Evolutionary conservation across 1,139 yeast species (phyloP).

Genomic region (Magnusiomyces fungicola): DNA sequence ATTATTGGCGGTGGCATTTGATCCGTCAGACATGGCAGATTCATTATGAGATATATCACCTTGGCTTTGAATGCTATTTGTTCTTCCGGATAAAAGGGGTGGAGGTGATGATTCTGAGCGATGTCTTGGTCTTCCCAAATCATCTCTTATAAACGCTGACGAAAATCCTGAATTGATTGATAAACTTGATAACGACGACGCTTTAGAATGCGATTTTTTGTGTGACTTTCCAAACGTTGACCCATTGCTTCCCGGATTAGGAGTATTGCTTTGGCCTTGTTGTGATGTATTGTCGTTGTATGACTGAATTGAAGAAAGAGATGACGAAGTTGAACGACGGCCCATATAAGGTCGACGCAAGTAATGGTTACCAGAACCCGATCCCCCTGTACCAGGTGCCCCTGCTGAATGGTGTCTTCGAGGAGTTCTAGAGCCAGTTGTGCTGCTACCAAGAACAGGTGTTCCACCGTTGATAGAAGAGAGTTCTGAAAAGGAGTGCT

Average conservation of each 20-base stretch:
- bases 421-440: conserved; percentile 6
- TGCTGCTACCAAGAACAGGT: background rate
- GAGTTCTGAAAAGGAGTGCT: conserved; percentile 3
- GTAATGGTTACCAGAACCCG: background rate
- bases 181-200: conserved; percentile 29
- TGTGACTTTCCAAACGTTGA: conserved; percentile 9
- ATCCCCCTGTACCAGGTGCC: background rate
- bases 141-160: background rate
- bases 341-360: conserved; percentile 22
- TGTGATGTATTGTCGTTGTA: background rate
- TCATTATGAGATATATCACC: too few species aligned
- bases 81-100: background rate
- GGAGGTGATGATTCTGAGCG: background rate
- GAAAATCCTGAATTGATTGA: conserved; percentile 16
- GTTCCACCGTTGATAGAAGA: background rate
- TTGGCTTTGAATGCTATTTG: too few species aligned
- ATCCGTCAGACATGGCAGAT: too few species aligned
- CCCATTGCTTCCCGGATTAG: conserved; percentile 18
- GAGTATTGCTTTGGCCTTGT: conserved; percentile 11
- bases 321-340: conserved; percentile 30
- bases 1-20: too few species aligned
- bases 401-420: conserved; percentile 10
- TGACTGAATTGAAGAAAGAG: conserved; percentile 27
- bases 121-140: background rate
- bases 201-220: conserved; percentile 25